Percentiles rank a stretch among this genome's conserved stretches.
Evolutionary conservation across 2,329 filamentous ascomycete genomes (phyloP).

Genomic region (Ophiostoma sp.): DNA sequence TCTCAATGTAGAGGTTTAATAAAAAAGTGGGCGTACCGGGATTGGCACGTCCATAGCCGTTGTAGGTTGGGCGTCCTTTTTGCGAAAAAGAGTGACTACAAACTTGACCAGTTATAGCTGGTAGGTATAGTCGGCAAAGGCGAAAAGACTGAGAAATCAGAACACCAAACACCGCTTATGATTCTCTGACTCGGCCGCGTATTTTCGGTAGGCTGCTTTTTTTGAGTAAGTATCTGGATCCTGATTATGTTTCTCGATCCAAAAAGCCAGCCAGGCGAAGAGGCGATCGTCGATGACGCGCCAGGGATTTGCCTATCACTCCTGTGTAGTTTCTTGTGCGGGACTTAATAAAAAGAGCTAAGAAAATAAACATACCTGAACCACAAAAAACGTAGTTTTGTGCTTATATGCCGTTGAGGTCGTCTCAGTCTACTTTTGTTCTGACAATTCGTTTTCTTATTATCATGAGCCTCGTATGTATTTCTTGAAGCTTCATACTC

Average conservation of each 20-base stretch:
- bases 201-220: background rate
- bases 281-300: slow-evolving; percentile 9
- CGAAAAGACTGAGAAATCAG: background rate
- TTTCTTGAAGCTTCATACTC: background rate
- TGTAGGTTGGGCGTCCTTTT: background rate
- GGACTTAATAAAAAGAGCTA: background rate
- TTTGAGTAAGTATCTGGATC: background rate
- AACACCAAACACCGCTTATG: background rate
- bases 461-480: background rate
- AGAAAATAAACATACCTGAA: slow-evolving; percentile 1
- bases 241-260: background rate
- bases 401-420: background rate
- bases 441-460: background rate
- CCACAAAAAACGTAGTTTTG: background rate
- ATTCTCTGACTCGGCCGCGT: background rate
- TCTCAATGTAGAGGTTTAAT: background rate
- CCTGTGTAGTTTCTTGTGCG: background rate
- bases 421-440: background rate
- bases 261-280: background rate
- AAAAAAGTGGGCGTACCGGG: slow-evolving; percentile 9
- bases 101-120: background rate
- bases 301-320: background rate
- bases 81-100: background rate
- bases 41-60: background rate
- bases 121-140: background rate